These are phyloP conservation scores for Talaromyces ruber DNA, from an alignment of 495 filamentous ascomycete genomes.

Conservation along the genomic window DNA sequence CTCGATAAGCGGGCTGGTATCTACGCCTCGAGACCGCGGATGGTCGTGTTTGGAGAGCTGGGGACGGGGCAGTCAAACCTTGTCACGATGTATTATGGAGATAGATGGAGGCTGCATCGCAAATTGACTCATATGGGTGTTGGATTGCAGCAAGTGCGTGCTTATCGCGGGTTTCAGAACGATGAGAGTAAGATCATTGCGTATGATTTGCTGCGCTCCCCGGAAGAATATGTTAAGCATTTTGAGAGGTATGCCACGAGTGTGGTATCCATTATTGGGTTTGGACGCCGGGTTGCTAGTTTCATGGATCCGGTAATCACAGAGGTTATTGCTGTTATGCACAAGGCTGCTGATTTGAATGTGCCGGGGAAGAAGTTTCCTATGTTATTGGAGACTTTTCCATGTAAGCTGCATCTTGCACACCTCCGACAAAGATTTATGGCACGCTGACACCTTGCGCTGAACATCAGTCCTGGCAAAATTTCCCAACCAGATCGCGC, in stretches of 20 bases:
- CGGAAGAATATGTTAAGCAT: conserved; percentile 14
- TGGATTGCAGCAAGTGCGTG: conserved; percentile 39
- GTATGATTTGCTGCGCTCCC: conserved; percentile 22
- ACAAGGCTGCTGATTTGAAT: conserved; percentile 24
- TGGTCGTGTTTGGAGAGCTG: background rate
- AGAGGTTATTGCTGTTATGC: conserved; percentile 34
- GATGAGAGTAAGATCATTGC: conserved; percentile 38
- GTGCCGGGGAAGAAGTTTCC: conserved; percentile 50
- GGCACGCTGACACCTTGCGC: background rate
- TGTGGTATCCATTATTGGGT: background rate
- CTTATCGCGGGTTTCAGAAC: conserved; percentile 52
- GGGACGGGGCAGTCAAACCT: background rate
- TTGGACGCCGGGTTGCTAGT: conserved; percentile 10
- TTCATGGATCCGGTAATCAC: conserved; percentile 35
- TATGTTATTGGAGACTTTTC: conserved; percentile 54
- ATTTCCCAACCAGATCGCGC: conserved; percentile 24
- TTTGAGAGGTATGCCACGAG: background rate
- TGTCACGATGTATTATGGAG: background rate
- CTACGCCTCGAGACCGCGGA: background rate
- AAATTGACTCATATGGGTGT: background rate
- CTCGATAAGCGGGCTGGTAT: background rate
- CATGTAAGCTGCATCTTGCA: conserved; percentile 16
- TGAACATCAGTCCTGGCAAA: conserved; percentile 30
- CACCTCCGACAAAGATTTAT: background rate
- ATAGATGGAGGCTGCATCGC: background rate